Base-by-base conservation (phyloP, 129 eudicot genomes). In the Glebionis coronaria region DNA sequence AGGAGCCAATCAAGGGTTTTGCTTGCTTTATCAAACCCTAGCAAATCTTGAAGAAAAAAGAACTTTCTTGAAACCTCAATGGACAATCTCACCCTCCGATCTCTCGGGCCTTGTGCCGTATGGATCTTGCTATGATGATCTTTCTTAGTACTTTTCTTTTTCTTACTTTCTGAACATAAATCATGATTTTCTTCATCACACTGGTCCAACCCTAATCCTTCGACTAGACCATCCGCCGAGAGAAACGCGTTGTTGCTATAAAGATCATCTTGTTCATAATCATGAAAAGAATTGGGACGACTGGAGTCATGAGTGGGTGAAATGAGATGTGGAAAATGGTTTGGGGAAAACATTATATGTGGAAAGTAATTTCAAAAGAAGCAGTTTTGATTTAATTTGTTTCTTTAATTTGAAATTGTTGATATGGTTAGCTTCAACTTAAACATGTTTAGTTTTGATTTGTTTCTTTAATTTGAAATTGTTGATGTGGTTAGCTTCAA, bases 81-180 rank as follows among this genome's bases (percentile, higher is more conserved):
- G 3, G 88, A 83, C 46, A 83, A 45, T 73, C 88, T 79, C 13
- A 83, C 77, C 63, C 88, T 72, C 45, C 84, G 45, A 58, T 80
- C 84, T 58, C 88, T 71, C 4, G 68, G 63, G 14, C 88, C 88
- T 40, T 83, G 81, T 6, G 88, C 69, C 0, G 88, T 83, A 61
- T 75, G 55, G 56, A 83, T 83, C 84, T 83, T 83, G 88, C 88
- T 76, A 60, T 83, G 88, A 29, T 79, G 70, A 58, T 83, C 88
- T 59, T 72, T 83, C 69, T 76, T 79, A 4, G 69, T 50, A 19
- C 52, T 9, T 18, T 65, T 76, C 23, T 27, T 72, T 59, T 64
- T 28, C 55, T 66, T 65, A 3, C 38, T 23, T 23, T 35, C 68
- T 3, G 67, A 31, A 19, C 25, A 57, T 12, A 55, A 28, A 57